Percentiles rank a stretch among this genome's conserved stretches.
phyloP scores from a whole-genome alignment of 1,139 yeast genomes.

The Candida freyschussii region DNA sequence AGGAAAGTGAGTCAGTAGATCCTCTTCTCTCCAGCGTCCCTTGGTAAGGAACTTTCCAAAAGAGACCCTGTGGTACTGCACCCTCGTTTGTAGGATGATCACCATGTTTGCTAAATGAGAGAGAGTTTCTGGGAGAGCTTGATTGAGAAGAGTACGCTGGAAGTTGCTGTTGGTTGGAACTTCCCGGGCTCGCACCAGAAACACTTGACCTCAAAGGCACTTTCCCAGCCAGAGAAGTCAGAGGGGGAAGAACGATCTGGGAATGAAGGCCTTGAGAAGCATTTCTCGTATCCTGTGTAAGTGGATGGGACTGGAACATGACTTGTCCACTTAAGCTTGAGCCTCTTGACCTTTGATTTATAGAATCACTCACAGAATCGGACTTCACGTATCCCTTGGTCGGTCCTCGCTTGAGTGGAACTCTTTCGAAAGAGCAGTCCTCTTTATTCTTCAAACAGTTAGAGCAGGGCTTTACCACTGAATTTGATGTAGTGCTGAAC shows the following conservation, averaged over 20 bases:
- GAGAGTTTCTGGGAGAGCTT: constrained; percentile 6
- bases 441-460: constrained; percentile 53
- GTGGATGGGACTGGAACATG: no score
- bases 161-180: no score
- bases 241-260: constrained; percentile 22
- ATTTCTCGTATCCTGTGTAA: no score
- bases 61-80: constrained; percentile 28
- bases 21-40: constrained; percentile 29
- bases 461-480: constrained; percentile 47
- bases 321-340: constrained; percentile 14
- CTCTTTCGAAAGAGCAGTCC: constrained; percentile 57
- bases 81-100: constrained; percentile 4
- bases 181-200: no score
- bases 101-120: constrained; percentile 2
- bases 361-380: constrained; percentile 11
- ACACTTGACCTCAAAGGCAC: background rate
- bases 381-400: constrained; percentile 54
- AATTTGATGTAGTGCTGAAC: constrained; percentile 37
- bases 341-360: constrained; percentile 12
- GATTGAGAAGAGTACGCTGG: no score
- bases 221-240: constrained; percentile 15
- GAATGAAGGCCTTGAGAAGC: background rate
- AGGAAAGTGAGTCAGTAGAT: constrained; percentile 32
- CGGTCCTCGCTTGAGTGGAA: constrained; percentile 75
- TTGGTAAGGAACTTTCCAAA: constrained; percentile 38